Base-by-base conservation (phyloP, 345 rosid species). In the Salix exigua region DNA sequence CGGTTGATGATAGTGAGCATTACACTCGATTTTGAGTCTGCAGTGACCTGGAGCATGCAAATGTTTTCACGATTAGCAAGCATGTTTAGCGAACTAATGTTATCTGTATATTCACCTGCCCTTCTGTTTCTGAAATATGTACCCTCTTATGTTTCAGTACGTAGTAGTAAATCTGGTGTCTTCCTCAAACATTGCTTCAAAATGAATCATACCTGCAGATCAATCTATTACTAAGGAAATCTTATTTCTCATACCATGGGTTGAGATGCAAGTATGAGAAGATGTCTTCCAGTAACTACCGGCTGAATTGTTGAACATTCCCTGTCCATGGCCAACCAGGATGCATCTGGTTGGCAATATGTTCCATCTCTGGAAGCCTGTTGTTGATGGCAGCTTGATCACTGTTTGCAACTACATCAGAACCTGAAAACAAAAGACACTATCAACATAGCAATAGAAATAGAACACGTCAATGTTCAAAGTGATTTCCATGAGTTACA, bases 271-370 rank as follows among this genome's bases (percentile, higher is more conserved):
- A 31, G 69, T 42, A 28, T 40, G 50, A 73, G 73, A 12, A 53
- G 63, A 63, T 18, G 42, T 37, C 40, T 16, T 53, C 46, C 26
- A 50, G 11, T 25, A 1, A 40, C 35, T 14, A 4, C n/a, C 17
- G 2, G 1, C 13, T 68, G 26, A 48, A 68, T 68, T 48, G 42
- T 50, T 51, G 31, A 44, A 16, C 40, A 74, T 30, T 73, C 21
- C 42, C 14, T 31, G 58, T 40, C 44, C 44, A 44, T 21, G 82
- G 68, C 75, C 70, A 51, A 61, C 58, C 18, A 26, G 70, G 77
- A 60, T 68, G 77, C 64, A 72, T 64, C 66, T 65, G 71, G 26
- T 6, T 51, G 62, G 75, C 61, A 40, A 18, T 18, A 18, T 51
- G 50, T 66, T 66, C 35, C 75, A 61, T 73, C 35, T 55, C 58